Percentiles rank a stretch among this genome's conserved stretches.
These are phyloP conservation scores for Ophiosphaerella narmari DNA, from an alignment of 2,329 filamentous ascomycete genomes.

Conservation along the genomic window DNA sequence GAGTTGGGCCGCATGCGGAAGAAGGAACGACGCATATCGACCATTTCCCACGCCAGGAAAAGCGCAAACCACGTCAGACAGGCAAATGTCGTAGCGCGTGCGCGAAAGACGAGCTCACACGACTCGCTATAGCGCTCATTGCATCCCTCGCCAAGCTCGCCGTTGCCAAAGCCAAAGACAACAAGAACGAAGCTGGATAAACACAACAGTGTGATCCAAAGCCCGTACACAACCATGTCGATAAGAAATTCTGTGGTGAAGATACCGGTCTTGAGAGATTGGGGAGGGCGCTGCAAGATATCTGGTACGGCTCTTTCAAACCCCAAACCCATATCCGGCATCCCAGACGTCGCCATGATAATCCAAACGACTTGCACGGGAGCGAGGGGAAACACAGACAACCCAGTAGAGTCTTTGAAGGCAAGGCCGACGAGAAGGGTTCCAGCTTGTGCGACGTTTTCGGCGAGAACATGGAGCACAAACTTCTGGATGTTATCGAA, in stretches of 20 bases:
- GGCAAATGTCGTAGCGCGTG: constrained; percentile 73
- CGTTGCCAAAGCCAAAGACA: constrained; percentile 41
- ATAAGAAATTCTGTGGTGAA: constrained; percentile 46
- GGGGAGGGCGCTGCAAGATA: constrained; percentile 80
- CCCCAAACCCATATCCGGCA: constrained; percentile 82
- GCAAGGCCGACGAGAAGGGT: constrained; percentile 79
- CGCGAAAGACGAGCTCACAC: constrained; percentile 50
- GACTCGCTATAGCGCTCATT: constrained; percentile 38
- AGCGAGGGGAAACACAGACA: constrained; percentile 84
- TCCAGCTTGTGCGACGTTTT: constrained; percentile 84
- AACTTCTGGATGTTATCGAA: constrained; percentile 92
- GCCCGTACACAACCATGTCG: constrained; percentile 47
- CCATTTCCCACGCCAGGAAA: constrained; percentile 79
- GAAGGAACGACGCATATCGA: constrained; percentile 72
- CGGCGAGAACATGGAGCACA: constrained; percentile 73
- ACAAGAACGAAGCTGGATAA: constrained; percentile 44
- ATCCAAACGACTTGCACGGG: constrained; percentile 92
- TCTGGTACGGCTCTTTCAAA: constrained; percentile 76
- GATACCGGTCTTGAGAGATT: constrained; percentile 51
- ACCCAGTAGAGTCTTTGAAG: constrained; percentile 72
- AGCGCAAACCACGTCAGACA: constrained; percentile 77
- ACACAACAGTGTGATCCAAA: constrained; percentile 39
- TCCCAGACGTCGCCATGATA: constrained; percentile 83
- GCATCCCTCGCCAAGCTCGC: constrained; percentile 39
- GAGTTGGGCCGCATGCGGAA: constrained; percentile 72